Evolutionary conservation across 2,329 filamentous ascomycete species (phyloP), one percentile per base, ranked within the genome.

Genomic region (Myriosclerotinia curreyana): DNA sequence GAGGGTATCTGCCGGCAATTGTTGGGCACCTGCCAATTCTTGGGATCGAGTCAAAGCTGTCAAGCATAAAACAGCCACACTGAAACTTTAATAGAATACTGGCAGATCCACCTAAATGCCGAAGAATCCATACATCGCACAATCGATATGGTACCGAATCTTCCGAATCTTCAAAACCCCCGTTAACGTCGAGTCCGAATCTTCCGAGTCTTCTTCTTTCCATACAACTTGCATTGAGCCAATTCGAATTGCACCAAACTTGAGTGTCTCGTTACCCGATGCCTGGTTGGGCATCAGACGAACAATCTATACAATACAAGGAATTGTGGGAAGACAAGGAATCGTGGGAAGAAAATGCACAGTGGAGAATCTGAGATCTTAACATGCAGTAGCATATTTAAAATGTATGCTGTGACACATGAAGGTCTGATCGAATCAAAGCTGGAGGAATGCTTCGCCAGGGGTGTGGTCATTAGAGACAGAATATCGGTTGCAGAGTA

Each of bases 61-160:
- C 38, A 56, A 44, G 42, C 42, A 58, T 46, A 48, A 48, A 36
- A 42, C 54, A 58, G 34, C 22, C 42, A 58, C n/a, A 15, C 3
- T 22, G 54, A 58, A 58, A 58, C 54, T 9, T 46, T 58, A 48
- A 34, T 58, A 48, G 28, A 58, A 9, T 20, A 46, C 25, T 40
- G 28, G 40, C 42, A 58, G 40, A 48, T 48, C 42, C 42, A n/a
- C 40, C 46, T 12, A 25, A 58, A 25, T 25, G 8, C 40, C 54
- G 40, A 56, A 36, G 28, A n/a, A 54, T 54, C n/a, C 54, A 31
- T n/a, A 34, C 31, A 58, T 46, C 38, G 38, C 54, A 46, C 11
- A 17, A 48, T 38, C 44, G n/a, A 14, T n/a, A 44, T 15, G 5
- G 25, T 15, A 34, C 8, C 54, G 2, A n/a, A 38, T 6, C 20